These are phyloP conservation scores for Klebsormidium nitens DNA, from an alignment of 139 green algal genomes.

Conservation along the genomic window DNA sequence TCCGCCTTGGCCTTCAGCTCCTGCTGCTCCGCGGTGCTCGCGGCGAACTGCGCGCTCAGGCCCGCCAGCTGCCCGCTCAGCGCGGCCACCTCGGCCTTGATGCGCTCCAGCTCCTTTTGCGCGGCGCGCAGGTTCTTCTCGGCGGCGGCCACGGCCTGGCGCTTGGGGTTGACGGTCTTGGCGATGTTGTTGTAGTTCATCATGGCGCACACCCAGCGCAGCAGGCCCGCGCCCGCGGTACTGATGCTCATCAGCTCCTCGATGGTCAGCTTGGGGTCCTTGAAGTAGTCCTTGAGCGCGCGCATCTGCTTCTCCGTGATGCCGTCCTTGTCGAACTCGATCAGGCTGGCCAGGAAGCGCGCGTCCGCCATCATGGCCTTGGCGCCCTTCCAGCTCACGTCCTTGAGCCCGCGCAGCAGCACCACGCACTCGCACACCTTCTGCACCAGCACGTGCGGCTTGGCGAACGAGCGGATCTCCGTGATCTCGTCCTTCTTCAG, in stretches of 20 bases:
- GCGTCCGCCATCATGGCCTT: conserved; percentile 85
- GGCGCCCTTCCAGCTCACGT: conserved; percentile 75
- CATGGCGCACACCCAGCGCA: conserved; percentile 84
- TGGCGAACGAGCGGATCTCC: conserved; percentile 80
- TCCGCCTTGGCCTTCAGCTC: conserved; percentile 75
- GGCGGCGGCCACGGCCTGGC: conserved; percentile 67
- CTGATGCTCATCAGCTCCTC: conserved; percentile 62
- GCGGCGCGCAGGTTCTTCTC: conserved; percentile 72
- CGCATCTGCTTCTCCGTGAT: conserved; percentile 73
- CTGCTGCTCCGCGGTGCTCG: conserved; percentile 67
- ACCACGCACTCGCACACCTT: conserved; percentile 87
- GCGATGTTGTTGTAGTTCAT: conserved; percentile 80
- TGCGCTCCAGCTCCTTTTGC: conserved; percentile 62
- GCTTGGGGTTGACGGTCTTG: conserved; percentile 71
- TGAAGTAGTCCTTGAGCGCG: conserved; percentile 77
- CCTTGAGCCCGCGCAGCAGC: conserved; percentile 72
- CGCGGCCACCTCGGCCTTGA: conserved; percentile 60
- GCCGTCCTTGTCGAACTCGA: conserved; percentile 82
- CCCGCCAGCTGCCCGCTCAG: conserved; percentile 56
- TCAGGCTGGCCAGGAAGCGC: conserved; percentile 66
- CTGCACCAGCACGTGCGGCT: conserved; percentile 77
- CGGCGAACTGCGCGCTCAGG: conserved; percentile 63
- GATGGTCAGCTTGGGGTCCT: conserved; percentile 69
- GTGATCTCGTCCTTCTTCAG: conserved; percentile 86
- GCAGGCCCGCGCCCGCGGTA: conserved; percentile 59